Conservation (phyloP, 768 basidiomycete genomes). For the Podaxis carcinomalis region DNA sequence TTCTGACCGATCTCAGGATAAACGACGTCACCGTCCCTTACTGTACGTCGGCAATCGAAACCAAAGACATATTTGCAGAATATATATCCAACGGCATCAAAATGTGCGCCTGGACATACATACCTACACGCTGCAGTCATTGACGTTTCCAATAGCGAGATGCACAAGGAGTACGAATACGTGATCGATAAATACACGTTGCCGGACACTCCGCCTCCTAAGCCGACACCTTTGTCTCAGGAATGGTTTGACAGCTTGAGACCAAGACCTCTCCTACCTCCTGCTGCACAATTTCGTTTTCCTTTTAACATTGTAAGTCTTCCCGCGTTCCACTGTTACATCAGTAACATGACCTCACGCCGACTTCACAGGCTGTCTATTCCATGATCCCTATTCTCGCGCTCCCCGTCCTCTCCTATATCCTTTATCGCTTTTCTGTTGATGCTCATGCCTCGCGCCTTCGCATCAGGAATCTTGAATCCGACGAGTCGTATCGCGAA, state of each 20-base stretch:
- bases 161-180: slow-evolving; percentile 51
- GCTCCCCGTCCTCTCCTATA: slow-evolving; percentile 51
- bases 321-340: not conserved
- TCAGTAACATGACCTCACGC: not conserved
- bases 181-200: slow-evolving; percentile 51
- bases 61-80: slow-evolving; percentile 60
- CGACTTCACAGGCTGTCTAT: slow-evolving; percentile 42
- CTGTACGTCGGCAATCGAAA: slow-evolving; percentile 70
- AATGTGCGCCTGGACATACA: slow-evolving; percentile 39
- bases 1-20: slow-evolving; percentile 33
- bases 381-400: slow-evolving; percentile 59
- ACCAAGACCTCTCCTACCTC: slow-evolving; percentile 49
- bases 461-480: slow-evolving; percentile 64
- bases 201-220: slow-evolving; percentile 40
- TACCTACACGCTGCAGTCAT: not conserved
- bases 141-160: slow-evolving; percentile 34
- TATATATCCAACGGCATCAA: slow-evolving; percentile 53
- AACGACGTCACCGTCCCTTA: slow-evolving; percentile 84
- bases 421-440: slow-evolving; percentile 52
- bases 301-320: slow-evolving; percentile 67
- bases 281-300: slow-evolving; percentile 53
- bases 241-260: slow-evolving; percentile 42
- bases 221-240: slow-evolving; percentile 34
- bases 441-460: slow-evolving; percentile 55
- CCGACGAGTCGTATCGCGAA: slow-evolving; percentile 36